phyloP scores from a whole-genome alignment of 169 alveolate species.

The Cryptosporidium meleagridis region DNA sequence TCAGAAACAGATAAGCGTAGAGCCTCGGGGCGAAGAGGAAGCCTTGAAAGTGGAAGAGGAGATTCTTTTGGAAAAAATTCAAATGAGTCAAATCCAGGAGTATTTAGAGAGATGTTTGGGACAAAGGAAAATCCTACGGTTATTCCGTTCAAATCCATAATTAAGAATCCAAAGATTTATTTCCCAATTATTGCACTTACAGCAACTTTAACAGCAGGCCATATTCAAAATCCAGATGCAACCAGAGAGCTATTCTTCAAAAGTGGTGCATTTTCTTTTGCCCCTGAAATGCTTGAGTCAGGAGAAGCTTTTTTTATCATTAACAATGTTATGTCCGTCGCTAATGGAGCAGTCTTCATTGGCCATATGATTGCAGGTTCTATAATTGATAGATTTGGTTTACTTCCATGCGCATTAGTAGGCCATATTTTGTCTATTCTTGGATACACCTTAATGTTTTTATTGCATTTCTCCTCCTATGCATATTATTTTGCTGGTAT shows the following conservation, averaged over 20 bases:
- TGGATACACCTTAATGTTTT: conserved; percentile 37
- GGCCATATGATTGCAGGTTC: conserved; percentile 64
- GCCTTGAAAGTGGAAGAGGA: conserved; percentile 51
- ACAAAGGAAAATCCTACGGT: conserved; percentile 68
- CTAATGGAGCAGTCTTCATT: conserved; percentile 50
- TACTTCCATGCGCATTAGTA: conserved; percentile 56
- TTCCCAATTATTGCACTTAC: conserved; percentile 55
- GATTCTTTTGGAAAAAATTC: neutral
- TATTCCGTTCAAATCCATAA: conserved; percentile 57
- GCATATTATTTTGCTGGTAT: conserved; percentile 60
- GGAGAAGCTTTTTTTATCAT: conserved; percentile 45
- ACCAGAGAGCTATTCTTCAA: conserved; percentile 52
- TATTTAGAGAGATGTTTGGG: conserved; percentile 58
- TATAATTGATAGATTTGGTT: conserved; percentile 52
- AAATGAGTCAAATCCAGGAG: conserved; percentile 15
- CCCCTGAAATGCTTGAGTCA: conserved; percentile 42
- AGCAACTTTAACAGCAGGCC: conserved; percentile 66
- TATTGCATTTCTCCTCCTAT: conserved; percentile 10
- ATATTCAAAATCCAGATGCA: conserved; percentile 68
- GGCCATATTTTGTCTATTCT: conserved; percentile 26
- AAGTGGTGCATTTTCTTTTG: conserved; percentile 68
- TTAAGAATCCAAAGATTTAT: conserved; percentile 56
- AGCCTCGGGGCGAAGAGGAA: conserved; percentile 7
- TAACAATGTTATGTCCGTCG: conserved; percentile 54
- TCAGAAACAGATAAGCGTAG: neutral